A percentile compares a stretch with the other conserved stretches of the same genome.
Evolutionary conservation across 2,329 filamentous ascomycete species (phyloP).

Genomic region (Fusarium pseudocircinatum): DNA sequence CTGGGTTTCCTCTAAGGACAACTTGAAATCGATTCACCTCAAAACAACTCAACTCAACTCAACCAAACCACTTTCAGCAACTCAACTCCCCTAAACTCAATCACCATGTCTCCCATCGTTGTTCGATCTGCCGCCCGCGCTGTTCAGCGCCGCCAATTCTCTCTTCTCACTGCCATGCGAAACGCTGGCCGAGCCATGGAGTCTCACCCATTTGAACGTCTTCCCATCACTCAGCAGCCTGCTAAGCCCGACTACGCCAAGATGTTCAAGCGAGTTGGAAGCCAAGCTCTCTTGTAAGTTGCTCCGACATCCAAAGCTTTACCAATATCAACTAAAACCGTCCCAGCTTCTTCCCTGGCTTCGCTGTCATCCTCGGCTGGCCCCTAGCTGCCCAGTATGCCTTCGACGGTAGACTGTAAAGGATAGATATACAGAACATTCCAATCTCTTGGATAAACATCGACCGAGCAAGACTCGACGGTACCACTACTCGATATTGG

Average conservation of each 20-base stretch:
- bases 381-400: slow-evolving; percentile 43
- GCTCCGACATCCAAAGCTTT: neutral
- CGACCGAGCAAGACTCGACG: slow-evolving; percentile 32
- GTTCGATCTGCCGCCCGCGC: slow-evolving; percentile 45
- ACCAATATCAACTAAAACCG: slow-evolving; percentile 10
- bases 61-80: slow-evolving; percentile 24
- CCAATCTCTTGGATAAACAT: slow-evolving; percentile 17
- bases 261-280: slow-evolving; percentile 46
- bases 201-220: slow-evolving; percentile 50
- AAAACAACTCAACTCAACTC: neutral
- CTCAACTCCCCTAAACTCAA: slow-evolving; percentile 22
- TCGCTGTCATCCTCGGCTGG: slow-evolving; percentile 49
- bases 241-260: slow-evolving; percentile 47
- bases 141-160: slow-evolving; percentile 48
- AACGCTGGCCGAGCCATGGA: slow-evolving; percentile 48
- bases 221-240: slow-evolving; percentile 41
- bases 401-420: slow-evolving; percentile 48
- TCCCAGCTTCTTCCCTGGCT: slow-evolving; percentile 49
- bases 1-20: slow-evolving; percentile 4
- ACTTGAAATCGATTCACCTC: slow-evolving; percentile 19
- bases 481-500: slow-evolving; percentile 12
- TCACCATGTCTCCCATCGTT: slow-evolving; percentile 44
- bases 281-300: slow-evolving; percentile 49
- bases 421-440: neutral
- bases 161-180: slow-evolving; percentile 47